Conservation (phyloP, 768 basidiomycete species). For the Mrakia blollopis region DNA sequence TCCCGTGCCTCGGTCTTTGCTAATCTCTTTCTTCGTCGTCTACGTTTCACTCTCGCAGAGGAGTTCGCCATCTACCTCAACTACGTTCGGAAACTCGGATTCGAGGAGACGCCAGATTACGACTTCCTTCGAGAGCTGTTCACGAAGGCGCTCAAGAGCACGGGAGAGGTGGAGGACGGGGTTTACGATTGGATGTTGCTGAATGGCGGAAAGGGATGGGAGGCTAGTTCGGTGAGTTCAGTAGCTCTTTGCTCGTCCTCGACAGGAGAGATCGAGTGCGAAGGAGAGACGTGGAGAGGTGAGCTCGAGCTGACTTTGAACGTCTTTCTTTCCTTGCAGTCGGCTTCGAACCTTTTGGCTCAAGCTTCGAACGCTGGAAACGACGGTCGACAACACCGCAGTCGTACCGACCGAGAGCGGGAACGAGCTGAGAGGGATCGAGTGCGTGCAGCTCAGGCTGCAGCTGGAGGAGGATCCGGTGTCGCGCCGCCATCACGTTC, state of each 20-base stretch:
- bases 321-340: not conserved
- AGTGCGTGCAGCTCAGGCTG: conserved; percentile 17
- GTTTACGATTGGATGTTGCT: conserved; percentile 94
- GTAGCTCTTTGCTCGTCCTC: not conserved
- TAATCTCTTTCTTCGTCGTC: conserved; percentile 33
- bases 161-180: conserved; percentile 83
- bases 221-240: conserved; percentile 64
- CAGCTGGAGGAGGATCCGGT: not conserved
- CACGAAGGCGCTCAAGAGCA: conserved; percentile 85
- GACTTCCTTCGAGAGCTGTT: conserved; percentile 95
- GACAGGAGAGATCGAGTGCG: not conserved
- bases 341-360: conserved; percentile 23
- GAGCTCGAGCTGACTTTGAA: not conserved
- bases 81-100: conserved; percentile 97
- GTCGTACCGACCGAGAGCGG: conserved; percentile 31
- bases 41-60: conserved; percentile 52
- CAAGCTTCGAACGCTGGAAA: conserved; percentile 25
- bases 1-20: not conserved
- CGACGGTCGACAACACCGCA: conserved; percentile 28
- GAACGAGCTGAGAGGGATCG: conserved; percentile 32
- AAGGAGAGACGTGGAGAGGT: not conserved
- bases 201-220: conserved; percentile 93
- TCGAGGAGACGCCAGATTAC: conserved; percentile 98
- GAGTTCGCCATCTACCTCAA: conserved; percentile 98
- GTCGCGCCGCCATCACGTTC: conserved; percentile 10